Base-by-base conservation (phyloP, 495 filamentous ascomycete species). In the Podospora pseudoanserina region DNA sequence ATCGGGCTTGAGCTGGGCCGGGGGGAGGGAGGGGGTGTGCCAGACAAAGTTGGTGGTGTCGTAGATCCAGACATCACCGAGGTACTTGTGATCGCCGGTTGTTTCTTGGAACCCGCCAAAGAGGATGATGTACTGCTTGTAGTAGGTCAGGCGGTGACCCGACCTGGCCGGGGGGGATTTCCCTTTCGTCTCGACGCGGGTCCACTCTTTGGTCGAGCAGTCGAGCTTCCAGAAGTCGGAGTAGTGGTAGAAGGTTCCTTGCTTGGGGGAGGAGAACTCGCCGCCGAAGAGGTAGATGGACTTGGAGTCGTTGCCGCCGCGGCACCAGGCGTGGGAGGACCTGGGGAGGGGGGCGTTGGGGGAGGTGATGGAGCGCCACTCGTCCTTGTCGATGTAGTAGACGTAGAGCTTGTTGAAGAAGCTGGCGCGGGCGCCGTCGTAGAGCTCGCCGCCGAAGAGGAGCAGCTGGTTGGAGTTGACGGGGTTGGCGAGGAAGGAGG, bases 221-320 rank as follows among this genome's bases (percentile, higher is more conserved):
- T 97, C 92, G 49, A 97, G 87, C 34, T 91, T 85, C 95, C 95
- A 99, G 76, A 98, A 97, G 75, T 97, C 95, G 77, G 97, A 96
- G 81, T 99, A 99, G 73, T 99, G 95, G 75, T 99, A 97, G 76
- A 99, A 99, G 1, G 94, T 99, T 4, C 95, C 95, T 77, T 99
- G 95, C 74, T 97, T 99, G 1, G 95, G 95, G 60, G 75, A 80
- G 66, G 76, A 79, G 69, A 86, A 86, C 69, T 87, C 82, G 72
- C 94, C 95, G 72, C 95, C 95, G 72, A 97, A 98, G 18, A 99
- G 78, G 78, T 94, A 99, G 56, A 97, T 83, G 26, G 90, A 90
- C n/a, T 89, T 88, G 65, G 79, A 80, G 34, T 89, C 86, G 77
- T 96, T 95, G 18, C 91, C 93, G 60, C 90, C 92, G 68, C 94